These are phyloP conservation scores for Globisporangium takayamanum DNA, from an alignment of 352 stramenopile genomes.

Conservation along the genomic window DNA sequence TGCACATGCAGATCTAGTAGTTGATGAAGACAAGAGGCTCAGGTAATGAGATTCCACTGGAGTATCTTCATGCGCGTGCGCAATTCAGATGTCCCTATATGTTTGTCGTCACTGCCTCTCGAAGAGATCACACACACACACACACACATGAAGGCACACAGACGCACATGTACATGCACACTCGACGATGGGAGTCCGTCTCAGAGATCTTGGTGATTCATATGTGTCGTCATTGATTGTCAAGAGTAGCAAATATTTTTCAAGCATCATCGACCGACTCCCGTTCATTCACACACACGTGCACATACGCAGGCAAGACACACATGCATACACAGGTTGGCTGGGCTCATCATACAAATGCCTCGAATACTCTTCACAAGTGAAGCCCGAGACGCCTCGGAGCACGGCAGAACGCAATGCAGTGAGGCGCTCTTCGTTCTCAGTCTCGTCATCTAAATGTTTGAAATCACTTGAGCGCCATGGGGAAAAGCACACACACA, in stretches of 20 bases:
- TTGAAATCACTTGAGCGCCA: slow-evolving; percentile 82
- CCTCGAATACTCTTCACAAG: slow-evolving; percentile 86
- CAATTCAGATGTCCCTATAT: slow-evolving; percentile 86
- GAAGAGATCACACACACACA: background rate
- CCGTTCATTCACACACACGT: background rate
- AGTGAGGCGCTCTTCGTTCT: slow-evolving; percentile 59
- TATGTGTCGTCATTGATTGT: slow-evolving; percentile 84
- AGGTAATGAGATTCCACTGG: slow-evolving; percentile 90
- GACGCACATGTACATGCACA: slow-evolving; percentile 1
- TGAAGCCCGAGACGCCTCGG: slow-evolving; percentile 37
- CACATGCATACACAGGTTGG: slow-evolving; percentile 18
- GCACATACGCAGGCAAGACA: background rate
- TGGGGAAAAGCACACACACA: background rate
- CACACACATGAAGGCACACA: slow-evolving; percentile 1
- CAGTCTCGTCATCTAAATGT: slow-evolving; percentile 90
- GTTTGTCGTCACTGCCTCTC: slow-evolving; percentile 80
- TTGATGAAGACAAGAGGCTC: slow-evolving; percentile 42
- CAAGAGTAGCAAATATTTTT: slow-evolving; percentile 92
- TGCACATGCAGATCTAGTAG: background rate
- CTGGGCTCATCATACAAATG: slow-evolving; percentile 91
- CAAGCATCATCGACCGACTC: slow-evolving; percentile 64
- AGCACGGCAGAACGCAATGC: slow-evolving; percentile 79
- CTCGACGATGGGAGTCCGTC: slow-evolving; percentile 26
- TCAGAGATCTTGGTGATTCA: slow-evolving; percentile 90
- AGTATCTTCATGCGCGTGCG: slow-evolving; percentile 60